Evolutionary conservation across 352 stramenopile genomes (phyloP).

Genomic region (Phytophthora boehmeriae): DNA sequence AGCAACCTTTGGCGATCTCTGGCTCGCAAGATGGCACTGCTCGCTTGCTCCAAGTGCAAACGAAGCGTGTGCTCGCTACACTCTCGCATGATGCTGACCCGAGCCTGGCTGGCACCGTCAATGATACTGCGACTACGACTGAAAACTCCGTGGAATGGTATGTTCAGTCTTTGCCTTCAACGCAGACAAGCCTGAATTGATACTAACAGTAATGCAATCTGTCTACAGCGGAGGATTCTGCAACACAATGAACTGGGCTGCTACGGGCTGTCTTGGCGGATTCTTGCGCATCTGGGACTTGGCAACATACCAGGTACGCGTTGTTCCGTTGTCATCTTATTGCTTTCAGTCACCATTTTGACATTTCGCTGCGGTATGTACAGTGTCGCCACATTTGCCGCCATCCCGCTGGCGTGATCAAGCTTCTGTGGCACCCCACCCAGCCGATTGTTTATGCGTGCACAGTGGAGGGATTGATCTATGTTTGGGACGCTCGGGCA

Average conservation of each 20-base stretch:
- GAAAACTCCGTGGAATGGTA: constrained; percentile 91
- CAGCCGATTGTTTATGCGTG: constrained; percentile 88
- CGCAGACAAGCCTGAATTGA: background rate
- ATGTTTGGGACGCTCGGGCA: constrained; percentile 91
- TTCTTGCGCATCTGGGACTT: constrained; percentile 97
- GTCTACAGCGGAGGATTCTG: constrained; percentile 91
- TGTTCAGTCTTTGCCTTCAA: constrained; percentile 14
- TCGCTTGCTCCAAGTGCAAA: constrained; percentile 93
- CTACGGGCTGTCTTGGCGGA: constrained; percentile 94
- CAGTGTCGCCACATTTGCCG: constrained; percentile 88
- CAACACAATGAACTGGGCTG: constrained; percentile 94
- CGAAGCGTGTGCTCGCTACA: constrained; percentile 93
- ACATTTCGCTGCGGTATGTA: constrained; percentile 12
- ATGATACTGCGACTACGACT: constrained; percentile 50
- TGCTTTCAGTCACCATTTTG: background rate
- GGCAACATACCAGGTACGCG: constrained; percentile 69
- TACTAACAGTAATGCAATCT: constrained; percentile 8
- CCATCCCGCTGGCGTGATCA: constrained; percentile 91
- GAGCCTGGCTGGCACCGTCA: constrained; percentile 50
- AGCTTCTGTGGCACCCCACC: constrained; percentile 90
- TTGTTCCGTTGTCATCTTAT: background rate
- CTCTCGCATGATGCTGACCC: constrained; percentile 76
- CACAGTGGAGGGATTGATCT: constrained; percentile 90
- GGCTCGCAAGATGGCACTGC: constrained; percentile 95
- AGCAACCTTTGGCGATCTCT: constrained; percentile 93